phyloP scores from a whole-genome alignment of 129 eudicot species.

The Kitagawia praeruptora region DNA sequence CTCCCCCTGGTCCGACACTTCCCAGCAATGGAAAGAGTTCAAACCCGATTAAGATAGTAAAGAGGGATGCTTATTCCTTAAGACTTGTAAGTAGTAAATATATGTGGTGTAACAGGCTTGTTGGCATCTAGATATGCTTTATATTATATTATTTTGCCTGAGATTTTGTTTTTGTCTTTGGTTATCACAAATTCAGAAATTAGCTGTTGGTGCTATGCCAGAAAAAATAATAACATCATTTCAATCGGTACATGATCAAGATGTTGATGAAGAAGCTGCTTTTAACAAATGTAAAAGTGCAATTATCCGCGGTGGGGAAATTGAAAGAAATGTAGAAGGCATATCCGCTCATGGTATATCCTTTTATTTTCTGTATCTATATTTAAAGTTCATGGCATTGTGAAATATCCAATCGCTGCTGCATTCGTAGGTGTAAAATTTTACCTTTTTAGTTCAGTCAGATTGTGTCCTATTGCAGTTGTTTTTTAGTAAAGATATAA shows the following conservation, averaged over 20 bases:
- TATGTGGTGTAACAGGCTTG: not conserved
- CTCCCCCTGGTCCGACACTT: conserved; percentile 27
- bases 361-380: not conserved
- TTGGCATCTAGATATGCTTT: conserved; percentile 8
- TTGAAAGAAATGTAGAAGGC: conserved; percentile 51
- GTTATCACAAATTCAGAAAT: conserved; percentile 45
- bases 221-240: conserved; percentile 77
- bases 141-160: not conserved
- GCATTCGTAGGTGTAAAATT: too few species aligned
- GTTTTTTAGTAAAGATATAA: too few species aligned
- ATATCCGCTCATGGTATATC: conserved; percentile 52
- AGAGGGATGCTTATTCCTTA: conserved; percentile 73
- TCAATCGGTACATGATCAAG: conserved; percentile 67
- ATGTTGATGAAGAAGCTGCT: conserved; percentile 41
- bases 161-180: not conserved
- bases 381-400: not conserved
- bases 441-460: too few species aligned
- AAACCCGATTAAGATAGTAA: conserved; percentile 75
- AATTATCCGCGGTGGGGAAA: conserved; percentile 39
- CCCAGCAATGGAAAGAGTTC: conserved; percentile 44
- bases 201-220: conserved; percentile 74
- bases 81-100: conserved; percentile 59
- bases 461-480: too few species aligned
- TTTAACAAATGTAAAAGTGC: conserved; percentile 50
- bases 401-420: too few species aligned